Evolutionary conservation across 139 green algal species (phyloP).

Genomic region (Chlamydomonas sphaeroides): DNA sequence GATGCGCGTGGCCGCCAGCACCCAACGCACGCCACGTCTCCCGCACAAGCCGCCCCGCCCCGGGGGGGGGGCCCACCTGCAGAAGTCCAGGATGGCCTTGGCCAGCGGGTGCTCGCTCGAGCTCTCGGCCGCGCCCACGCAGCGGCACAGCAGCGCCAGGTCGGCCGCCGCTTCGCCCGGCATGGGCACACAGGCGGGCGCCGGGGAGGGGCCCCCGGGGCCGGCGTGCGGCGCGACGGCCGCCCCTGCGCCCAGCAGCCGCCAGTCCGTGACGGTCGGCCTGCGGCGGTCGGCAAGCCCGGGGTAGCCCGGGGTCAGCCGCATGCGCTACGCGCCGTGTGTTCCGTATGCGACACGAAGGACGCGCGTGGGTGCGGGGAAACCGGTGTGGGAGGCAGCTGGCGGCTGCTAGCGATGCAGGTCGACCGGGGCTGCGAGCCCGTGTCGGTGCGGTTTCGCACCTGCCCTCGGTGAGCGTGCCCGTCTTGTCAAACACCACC

Average conservation of each 20-base stretch:
- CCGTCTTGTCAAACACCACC: slow-evolving; percentile 96
- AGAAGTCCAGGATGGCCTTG: slow-evolving; percentile 74
- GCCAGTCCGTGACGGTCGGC: slow-evolving; percentile 36
- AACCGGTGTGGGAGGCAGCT: too few relatives aligned
- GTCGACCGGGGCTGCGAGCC: too few relatives aligned
- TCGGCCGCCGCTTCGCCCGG: neutral
- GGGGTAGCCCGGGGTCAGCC: too few relatives aligned
- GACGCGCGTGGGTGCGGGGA: neutral
- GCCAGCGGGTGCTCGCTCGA: slow-evolving; percentile 93
- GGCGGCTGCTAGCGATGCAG: too few relatives aligned
- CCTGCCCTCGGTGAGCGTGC: slow-evolving; percentile 85
- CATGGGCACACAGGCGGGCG: too few relatives aligned
- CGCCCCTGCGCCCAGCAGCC: slow-evolving; percentile 54
- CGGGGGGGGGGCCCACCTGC: neutral
- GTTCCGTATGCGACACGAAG: too few relatives aligned
- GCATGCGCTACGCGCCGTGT: too few relatives aligned
- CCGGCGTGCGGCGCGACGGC: too few relatives aligned
- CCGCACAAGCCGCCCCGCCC: too few relatives aligned
- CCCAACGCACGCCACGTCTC: neutral
- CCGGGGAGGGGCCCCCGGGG: too few relatives aligned
- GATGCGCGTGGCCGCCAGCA: neutral
- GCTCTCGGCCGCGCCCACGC: slow-evolving; percentile 78
- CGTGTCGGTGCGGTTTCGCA: neutral
- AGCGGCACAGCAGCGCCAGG: slow-evolving; percentile 41
- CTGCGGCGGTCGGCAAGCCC: too few relatives aligned